These are phyloP conservation scores for Tylopilus orsonianus DNA, from an alignment of 1,284 basidiomycete genomes.

Conservation along the genomic window DNA sequence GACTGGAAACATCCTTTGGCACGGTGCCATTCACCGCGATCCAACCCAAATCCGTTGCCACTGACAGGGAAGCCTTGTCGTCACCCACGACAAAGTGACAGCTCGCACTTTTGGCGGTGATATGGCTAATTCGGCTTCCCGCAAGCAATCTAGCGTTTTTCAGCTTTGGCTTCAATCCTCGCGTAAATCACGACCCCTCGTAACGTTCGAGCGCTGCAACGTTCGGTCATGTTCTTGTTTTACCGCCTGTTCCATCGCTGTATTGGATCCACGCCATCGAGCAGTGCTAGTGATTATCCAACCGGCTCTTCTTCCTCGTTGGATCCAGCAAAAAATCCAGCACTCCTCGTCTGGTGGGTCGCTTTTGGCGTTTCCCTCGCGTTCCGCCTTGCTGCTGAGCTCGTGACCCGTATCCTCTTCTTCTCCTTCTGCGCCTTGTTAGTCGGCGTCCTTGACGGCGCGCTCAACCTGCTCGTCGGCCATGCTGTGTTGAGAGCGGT, in stretches of 20 bases:
- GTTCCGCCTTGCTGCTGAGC: slow-evolving; percentile 7
- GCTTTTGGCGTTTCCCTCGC: slow-evolving; percentile 9
- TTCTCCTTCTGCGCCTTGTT: slow-evolving; percentile 10
- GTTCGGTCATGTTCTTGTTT: slow-evolving; percentile 11
- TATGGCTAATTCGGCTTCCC: not conserved
- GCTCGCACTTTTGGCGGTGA: not conserved
- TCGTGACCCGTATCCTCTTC: slow-evolving; percentile 9
- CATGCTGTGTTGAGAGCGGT: slow-evolving; percentile 14
- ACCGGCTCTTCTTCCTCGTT: not conserved
- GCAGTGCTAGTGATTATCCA: not conserved
- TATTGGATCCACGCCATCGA: not conserved
- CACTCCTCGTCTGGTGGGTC: slow-evolving; percentile 9
- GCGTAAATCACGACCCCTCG: too few relatives aligned
- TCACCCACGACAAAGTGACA: not conserved
- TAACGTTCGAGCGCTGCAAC: not conserved
- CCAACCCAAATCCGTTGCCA: not conserved
- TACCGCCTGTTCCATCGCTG: slow-evolving; percentile 12
- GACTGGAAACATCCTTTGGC: too few relatives aligned
- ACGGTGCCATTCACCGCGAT: not conserved
- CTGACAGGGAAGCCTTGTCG: not conserved
- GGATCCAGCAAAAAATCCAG: not conserved
- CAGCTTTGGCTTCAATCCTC: too few relatives aligned
- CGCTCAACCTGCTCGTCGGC: slow-evolving; percentile 11
- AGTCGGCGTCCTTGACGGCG: slow-evolving; percentile 7
- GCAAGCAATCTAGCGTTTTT: not conserved